Conservation (phyloP, 2,329 filamentous ascomycete species). For the Alternaria sp. region DNA sequence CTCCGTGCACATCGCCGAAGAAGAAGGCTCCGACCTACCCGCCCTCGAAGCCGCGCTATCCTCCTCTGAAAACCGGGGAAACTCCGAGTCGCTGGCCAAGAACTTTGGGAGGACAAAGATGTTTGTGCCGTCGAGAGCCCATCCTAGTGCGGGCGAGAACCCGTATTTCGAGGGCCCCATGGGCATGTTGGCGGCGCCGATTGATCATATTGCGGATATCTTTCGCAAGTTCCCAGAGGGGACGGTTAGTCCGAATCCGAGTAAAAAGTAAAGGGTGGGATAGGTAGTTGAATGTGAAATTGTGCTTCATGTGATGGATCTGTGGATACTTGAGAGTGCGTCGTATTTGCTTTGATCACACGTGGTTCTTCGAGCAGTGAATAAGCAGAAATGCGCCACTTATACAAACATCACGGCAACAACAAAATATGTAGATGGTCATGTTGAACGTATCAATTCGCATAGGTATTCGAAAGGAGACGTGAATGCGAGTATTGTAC, state of each 20-base stretch:
- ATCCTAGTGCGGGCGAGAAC: constrained; percentile 52
- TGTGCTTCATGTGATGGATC: not conserved
- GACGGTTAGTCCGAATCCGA: constrained; percentile 31
- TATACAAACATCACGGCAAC: not conserved
- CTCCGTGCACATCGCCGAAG: constrained; percentile 39
- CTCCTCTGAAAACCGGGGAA: constrained; percentile 16
- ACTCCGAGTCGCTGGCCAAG: constrained; percentile 35
- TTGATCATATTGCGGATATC: constrained; percentile 63
- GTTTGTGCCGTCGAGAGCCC: constrained; percentile 39
- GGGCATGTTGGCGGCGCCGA: constrained; percentile 61
- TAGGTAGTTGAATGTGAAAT: not conserved
- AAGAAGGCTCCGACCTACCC: constrained; percentile 40
- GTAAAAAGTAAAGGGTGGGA: constrained; percentile 17
- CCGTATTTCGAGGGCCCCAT: constrained; percentile 64
- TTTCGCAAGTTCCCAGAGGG: constrained; percentile 62
- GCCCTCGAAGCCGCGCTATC: constrained; percentile 32
- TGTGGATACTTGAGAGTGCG: not conserved
- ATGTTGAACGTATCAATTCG: not conserved
- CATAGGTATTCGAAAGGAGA: not conserved
- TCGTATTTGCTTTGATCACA: not conserved
- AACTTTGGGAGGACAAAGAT: constrained; percentile 40
- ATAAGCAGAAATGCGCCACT: not conserved
- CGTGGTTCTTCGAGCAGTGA: not conserved
- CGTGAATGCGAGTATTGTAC: not conserved
- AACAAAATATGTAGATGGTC: not conserved